Evolutionary conservation across 345 rosid species (phyloP).

Genomic region (Tarenaya hassleriana): DNA sequence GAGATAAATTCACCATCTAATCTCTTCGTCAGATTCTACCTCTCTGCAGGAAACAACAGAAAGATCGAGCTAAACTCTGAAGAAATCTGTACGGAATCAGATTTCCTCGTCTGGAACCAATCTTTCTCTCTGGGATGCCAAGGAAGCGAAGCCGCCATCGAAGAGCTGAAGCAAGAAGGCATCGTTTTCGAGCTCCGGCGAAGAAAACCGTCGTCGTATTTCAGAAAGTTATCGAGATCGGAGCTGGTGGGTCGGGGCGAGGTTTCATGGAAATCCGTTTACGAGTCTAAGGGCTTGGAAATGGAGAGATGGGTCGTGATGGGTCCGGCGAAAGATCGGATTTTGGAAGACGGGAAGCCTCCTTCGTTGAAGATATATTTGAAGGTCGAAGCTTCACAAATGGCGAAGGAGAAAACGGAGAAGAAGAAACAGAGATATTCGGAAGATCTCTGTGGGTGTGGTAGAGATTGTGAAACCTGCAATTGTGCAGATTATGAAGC

Average conservation of each 20-base stretch:
- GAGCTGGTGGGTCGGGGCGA: constrained; percentile 56
- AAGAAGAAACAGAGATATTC: constrained; percentile 18
- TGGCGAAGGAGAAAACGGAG: too few species aligned
- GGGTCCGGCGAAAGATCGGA: constrained; percentile 5
- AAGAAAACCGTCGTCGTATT: constrained; percentile 28
- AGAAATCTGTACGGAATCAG: constrained; percentile 38
- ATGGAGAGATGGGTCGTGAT: constrained; percentile 24
- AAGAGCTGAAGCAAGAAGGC: constrained; percentile 37
- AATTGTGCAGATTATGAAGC: constrained; percentile 29
- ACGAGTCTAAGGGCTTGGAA: constrained; percentile 21
- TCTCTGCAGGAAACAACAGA: constrained; percentile 46
- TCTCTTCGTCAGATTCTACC: constrained; percentile 62
- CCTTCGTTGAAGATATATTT: constrained; percentile 25
- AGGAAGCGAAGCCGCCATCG: constrained; percentile 44
- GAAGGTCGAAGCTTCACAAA: constrained; percentile 17
- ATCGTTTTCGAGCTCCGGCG: constrained; percentile 57
- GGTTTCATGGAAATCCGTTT: constrained; percentile 22
- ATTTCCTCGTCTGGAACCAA: constrained; percentile 44
- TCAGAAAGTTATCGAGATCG: constrained; percentile 41
- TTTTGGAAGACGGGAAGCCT: constrained; percentile 22
- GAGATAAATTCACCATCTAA: constrained; percentile 31
- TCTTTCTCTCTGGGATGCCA: constrained; percentile 53
- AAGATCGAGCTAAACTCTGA: constrained; percentile 45
- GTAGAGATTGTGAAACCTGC: constrained; percentile 17
- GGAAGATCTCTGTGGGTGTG: constrained; percentile 24